These are phyloP conservation scores for Backusella morwellensis DNA, from an alignment of 192 early-diverging fungal species.

Conservation along the genomic window DNA sequence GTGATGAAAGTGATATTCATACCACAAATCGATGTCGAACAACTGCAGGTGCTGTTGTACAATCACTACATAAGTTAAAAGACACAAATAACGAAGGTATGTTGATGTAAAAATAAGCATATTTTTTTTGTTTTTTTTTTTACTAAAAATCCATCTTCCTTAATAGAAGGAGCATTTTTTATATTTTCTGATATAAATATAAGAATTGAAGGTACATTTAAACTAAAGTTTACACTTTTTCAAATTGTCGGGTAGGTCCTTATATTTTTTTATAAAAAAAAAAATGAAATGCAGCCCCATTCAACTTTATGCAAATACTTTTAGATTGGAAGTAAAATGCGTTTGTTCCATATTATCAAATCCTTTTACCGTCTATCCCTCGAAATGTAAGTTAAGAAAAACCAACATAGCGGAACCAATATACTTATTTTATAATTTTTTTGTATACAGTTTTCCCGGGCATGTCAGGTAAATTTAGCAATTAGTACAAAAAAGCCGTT, in stretches of 20 bases:
- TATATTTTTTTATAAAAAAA: background rate
- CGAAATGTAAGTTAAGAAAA: background rate
- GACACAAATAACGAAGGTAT: constrained; percentile 69
- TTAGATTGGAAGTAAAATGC: background rate
- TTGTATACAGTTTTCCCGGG: background rate
- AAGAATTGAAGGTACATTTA: constrained; percentile 81
- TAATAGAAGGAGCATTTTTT: constrained; percentile 84
- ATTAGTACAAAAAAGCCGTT: background rate
- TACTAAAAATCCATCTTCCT: too few species aligned
- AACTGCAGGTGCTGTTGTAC: constrained; percentile 88
- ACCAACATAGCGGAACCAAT: background rate
- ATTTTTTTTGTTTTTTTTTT: background rate
- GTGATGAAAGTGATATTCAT: background rate
- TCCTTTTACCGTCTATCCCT: constrained; percentile 3
- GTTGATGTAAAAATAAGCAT: background rate
- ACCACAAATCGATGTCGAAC: constrained; percentile 38
- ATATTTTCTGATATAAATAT: constrained; percentile 93
- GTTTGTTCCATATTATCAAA: constrained; percentile 2
- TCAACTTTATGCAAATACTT: too few species aligned
- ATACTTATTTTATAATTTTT: background rate
- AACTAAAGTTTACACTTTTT: constrained; percentile 87
- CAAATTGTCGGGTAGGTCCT: constrained; percentile 72
- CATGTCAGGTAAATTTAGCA: constrained; percentile 14
- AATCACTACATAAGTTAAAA: constrained; percentile 84
- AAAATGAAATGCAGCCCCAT: background rate